Evolutionary conservation across 305 asterid species (phyloP).

Genomic region (Striga hermonthica): DNA sequence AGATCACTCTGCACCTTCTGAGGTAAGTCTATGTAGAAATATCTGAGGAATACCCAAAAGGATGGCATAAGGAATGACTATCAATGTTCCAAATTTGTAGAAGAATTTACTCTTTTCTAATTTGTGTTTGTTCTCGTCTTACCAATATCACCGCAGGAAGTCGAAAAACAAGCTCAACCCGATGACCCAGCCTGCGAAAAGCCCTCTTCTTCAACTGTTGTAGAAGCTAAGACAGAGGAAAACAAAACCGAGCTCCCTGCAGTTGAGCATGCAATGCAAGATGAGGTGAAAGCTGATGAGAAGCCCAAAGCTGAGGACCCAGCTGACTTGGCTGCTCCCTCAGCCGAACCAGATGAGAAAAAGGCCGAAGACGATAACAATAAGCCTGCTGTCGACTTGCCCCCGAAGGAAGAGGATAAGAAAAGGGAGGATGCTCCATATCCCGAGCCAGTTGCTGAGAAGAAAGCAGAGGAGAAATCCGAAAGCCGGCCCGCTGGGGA

Average conservation of each 20-base stretch:
- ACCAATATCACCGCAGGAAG: constrained; percentile 36
- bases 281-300: constrained; percentile 28
- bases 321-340: constrained; percentile 19
- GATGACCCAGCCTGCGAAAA: too few relatives aligned
- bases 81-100: background rate
- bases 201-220: too few relatives aligned
- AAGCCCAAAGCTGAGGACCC: constrained; percentile 38
- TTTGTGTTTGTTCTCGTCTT: background rate
- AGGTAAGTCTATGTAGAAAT: constrained; percentile 39
- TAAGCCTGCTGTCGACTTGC: constrained; percentile 28
- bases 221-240: constrained; percentile 35
- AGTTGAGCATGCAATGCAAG: constrained; percentile 29
- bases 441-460: constrained; percentile 12
- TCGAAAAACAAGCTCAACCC: constrained; percentile 41
- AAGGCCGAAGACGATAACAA: constrained; percentile 27
- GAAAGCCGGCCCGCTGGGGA: constrained; percentile 41
- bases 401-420: constrained; percentile 31
- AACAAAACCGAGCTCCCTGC: constrained; percentile 30
- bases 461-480: constrained; percentile 31
- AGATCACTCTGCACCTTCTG: constrained; percentile 41
- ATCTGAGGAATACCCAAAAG: background rate
- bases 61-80: background rate
- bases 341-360: constrained; percentile 29
- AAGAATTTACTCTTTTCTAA: too few relatives aligned
- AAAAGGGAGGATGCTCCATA: constrained; percentile 11